Base-by-base conservation (phyloP, 306 rosid species). In the Psophocarpus tetragonolobus region DNA sequence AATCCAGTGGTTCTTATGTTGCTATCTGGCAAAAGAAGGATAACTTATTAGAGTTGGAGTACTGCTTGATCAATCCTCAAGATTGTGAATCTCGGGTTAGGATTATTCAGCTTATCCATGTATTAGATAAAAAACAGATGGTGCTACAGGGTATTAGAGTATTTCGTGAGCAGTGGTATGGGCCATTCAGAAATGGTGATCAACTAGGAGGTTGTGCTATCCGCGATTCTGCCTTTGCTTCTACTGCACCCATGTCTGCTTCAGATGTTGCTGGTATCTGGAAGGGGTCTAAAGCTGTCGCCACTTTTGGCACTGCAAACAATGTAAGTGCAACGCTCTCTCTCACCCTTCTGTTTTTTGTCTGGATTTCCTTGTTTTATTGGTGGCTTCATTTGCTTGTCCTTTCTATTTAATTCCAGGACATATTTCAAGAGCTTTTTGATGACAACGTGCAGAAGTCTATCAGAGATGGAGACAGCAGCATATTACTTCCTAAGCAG, bases 131-230 rank as follows among this genome's bases (percentile, higher is more conserved):
- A 73, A 62, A 67, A 38, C 86, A 83, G 80, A 72, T 88, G 77
- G 83, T 14, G n/a, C 77, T 95, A 57, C 71, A 84, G 74, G 83
- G 83, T 21, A 76, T 91, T 56, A 81, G 79, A 82, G 94, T 92
- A 42, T 90, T 82, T 86, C 85, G 93, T 45, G 99, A 95, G 86
- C 96, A 88, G 82, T 95, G 99, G 98, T 95, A 95, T 61, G 98
- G 99, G n/a, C 99, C 99, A 53, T 95, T 86, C 85, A 91, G 97
- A 84, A 88, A 95, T 32, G 99, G 99, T 9, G 98, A 95, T 3
- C 99, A 95, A 83, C 86, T 95, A 14, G 99, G 99, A 29, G 99
- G 99, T 63, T 95, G 99, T 57, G 86, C 97, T 10, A 91, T 95
- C 62, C 87, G 85, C 1, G 97, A 95, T 81, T 92, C 99, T 32